Percentiles rank a stretch among this genome's conserved stretches.
Evolutionary conservation across 1,139 yeast genomes (phyloP).

Genomic region (Lodderomyces theae): DNA sequence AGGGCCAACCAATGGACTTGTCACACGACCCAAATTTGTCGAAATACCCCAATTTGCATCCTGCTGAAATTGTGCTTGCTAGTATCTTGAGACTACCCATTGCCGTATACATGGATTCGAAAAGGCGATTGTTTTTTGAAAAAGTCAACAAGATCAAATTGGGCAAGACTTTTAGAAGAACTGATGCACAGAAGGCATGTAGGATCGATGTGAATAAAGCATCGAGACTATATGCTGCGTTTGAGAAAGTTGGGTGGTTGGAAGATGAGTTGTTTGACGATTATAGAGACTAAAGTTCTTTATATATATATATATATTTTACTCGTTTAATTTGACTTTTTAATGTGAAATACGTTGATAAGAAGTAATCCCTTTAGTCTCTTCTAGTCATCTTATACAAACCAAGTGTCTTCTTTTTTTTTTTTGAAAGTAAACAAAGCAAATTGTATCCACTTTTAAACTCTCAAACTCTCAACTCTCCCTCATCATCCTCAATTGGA

Average conservation of each 20-base stretch:
- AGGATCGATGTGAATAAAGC: slow-evolving; percentile 97
- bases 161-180: slow-evolving; percentile 87
- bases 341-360: too few relatives aligned
- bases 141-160: slow-evolving; percentile 74
- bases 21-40: slow-evolving; percentile 67
- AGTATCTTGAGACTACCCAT: slow-evolving; percentile 86
- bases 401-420: too few relatives aligned
- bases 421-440: too few relatives aligned
- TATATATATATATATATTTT: too few relatives aligned
- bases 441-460: too few relatives aligned
- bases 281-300: too few relatives aligned
- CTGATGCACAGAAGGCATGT: slow-evolving; percentile 97
- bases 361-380: too few relatives aligned
- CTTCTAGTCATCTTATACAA: too few relatives aligned
- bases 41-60: slow-evolving; percentile 56
- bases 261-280: slow-evolving; percentile 69
- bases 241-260: slow-evolving; percentile 94
- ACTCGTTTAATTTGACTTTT: too few relatives aligned
- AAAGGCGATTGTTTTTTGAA: slow-evolving; percentile 84
- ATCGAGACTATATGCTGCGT: slow-evolving; percentile 85
- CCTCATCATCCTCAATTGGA: slow-evolving; percentile 4
- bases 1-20: slow-evolving; percentile 95
- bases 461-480: background rate
- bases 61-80: slow-evolving; percentile 87
- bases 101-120: slow-evolving; percentile 84